phyloP scores from a whole-genome alignment of 495 filamentous ascomycete genomes.

The Aspergillus coremiiformis region DNA sequence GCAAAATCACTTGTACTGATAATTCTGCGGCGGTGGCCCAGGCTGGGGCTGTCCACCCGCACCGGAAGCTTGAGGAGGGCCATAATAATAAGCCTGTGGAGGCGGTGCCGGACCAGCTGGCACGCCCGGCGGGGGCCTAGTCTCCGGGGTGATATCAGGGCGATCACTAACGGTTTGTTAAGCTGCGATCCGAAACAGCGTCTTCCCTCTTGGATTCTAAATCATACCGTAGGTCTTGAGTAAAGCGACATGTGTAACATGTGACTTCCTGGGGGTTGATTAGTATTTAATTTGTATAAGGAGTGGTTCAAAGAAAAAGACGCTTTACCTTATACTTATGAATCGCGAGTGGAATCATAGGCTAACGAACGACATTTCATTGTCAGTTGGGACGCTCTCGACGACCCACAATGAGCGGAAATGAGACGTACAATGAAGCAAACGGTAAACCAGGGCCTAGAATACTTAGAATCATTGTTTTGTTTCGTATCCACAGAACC shows the following conservation, averaged over 20 bases:
- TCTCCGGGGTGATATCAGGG: constrained; percentile 40
- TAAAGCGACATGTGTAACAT: constrained; percentile 47
- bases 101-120: constrained; percentile 26
- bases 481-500: neutral
- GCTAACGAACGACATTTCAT: too few relatives aligned
- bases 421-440: constrained; percentile 50
- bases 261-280: constrained; percentile 38
- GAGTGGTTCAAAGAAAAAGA: neutral
- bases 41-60: neutral
- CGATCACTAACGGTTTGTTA: too few relatives aligned
- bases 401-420: too few relatives aligned
- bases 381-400: too few relatives aligned
- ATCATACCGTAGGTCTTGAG: constrained; percentile 47
- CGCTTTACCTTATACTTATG: constrained; percentile 44
- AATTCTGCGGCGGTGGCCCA: constrained; percentile 5
- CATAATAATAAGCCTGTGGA: constrained; percentile 18
- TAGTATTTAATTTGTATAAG: constrained; percentile 4
- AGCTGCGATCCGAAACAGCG: too few relatives aligned
- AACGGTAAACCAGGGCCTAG: constrained; percentile 47
- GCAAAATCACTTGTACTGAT: constrained; percentile 23
- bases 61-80: constrained; percentile 8
- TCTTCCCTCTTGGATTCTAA: too few relatives aligned
- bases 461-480: neutral
- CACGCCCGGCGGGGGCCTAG: constrained; percentile 28
- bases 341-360: constrained; percentile 41